A percentile compares a stretch with the other conserved stretches of the same genome.
Evolutionary conservation across 192 early-diverging fungal species (phyloP).

Genomic region (Mortierella hygrophila): DNA sequence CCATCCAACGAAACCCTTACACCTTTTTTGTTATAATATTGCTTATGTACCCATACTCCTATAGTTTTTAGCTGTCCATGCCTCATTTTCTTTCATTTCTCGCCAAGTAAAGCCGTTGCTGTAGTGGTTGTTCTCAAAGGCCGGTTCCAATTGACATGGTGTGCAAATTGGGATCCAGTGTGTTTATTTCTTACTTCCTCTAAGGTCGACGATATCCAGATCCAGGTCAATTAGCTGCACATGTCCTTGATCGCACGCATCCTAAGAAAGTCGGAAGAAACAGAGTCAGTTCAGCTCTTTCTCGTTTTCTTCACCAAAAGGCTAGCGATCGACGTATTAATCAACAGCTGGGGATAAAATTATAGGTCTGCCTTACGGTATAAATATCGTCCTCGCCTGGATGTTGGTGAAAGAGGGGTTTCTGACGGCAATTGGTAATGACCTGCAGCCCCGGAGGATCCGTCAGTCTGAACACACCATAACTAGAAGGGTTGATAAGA

Average conservation of each 20-base stretch:
- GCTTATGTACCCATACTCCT: too few relatives aligned
- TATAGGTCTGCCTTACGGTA: constrained; percentile 49
- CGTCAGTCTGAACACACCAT: constrained; percentile 89
- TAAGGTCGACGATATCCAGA: constrained; percentile 53
- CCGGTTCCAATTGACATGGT: too few relatives aligned
- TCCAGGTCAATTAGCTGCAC: constrained; percentile 47
- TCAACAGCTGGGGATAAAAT: not conserved
- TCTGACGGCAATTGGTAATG: constrained; percentile 78
- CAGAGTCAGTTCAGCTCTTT: not conserved
- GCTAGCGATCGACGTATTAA: not conserved
- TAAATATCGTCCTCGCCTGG: constrained; percentile 67
- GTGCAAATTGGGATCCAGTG: not conserved
- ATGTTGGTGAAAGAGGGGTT: constrained; percentile 87
- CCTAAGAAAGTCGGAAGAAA: constrained; percentile 2
- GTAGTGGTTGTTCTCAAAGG: too few relatives aligned
- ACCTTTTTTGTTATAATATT: too few relatives aligned
- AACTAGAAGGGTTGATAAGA: constrained; percentile 48
- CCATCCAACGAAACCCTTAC: too few relatives aligned
- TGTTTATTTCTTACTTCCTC: constrained; percentile 19
- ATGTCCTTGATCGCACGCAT: constrained; percentile 48
- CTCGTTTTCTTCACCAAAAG: not conserved
- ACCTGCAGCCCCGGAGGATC: constrained; percentile 87
- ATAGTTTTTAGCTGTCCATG: too few relatives aligned
- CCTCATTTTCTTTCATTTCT: too few relatives aligned
- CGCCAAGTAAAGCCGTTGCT: too few relatives aligned